These are phyloP conservation scores for Huntiella bhutanensis DNA, from an alignment of 2,329 filamentous ascomycete species.

Conservation along the genomic window DNA sequence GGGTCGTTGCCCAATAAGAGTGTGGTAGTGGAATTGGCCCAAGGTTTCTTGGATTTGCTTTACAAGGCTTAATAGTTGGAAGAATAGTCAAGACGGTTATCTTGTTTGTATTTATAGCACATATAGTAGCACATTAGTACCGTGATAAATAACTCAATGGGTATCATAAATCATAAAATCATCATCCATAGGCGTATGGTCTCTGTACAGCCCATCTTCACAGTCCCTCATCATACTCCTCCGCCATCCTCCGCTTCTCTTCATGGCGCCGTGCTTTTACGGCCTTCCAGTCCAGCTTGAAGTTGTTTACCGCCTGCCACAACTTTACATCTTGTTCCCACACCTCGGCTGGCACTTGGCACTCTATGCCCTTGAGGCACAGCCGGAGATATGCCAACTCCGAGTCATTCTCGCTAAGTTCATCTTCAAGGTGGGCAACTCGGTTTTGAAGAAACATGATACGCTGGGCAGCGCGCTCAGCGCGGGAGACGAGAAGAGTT, in stretches of 20 bases:
- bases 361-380: slow-evolving; percentile 42
- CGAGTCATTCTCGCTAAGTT: slow-evolving; percentile 36
- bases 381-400: slow-evolving; percentile 44
- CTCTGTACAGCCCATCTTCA: neutral
- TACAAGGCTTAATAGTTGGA: slow-evolving; percentile 52
- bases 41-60: slow-evolving; percentile 76
- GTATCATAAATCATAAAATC: slow-evolving; percentile 1
- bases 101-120: neutral
- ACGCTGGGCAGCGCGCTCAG: slow-evolving; percentile 36
- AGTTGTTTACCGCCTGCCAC: slow-evolving; percentile 37
- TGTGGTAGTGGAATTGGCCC: slow-evolving; percentile 76
- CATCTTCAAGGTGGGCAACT: slow-evolving; percentile 38
- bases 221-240: neutral
- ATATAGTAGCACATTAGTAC: neutral
- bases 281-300: slow-evolving; percentile 40
- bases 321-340: slow-evolving; percentile 32
- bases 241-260: slow-evolving; percentile 19
- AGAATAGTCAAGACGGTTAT: neutral
- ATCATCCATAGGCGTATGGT: neutral
- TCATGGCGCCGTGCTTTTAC: slow-evolving; percentile 19
- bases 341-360: slow-evolving; percentile 33
- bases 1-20: slow-evolving; percentile 91
- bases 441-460: slow-evolving; percentile 42
- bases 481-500: slow-evolving; percentile 36
- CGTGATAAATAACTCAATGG: neutral